A percentile compares a stretch with the other conserved stretches of the same genome.
Evolutionary conservation across 148 eudicot species (phyloP).

Genomic region (Hydrangea macrophylla): DNA sequence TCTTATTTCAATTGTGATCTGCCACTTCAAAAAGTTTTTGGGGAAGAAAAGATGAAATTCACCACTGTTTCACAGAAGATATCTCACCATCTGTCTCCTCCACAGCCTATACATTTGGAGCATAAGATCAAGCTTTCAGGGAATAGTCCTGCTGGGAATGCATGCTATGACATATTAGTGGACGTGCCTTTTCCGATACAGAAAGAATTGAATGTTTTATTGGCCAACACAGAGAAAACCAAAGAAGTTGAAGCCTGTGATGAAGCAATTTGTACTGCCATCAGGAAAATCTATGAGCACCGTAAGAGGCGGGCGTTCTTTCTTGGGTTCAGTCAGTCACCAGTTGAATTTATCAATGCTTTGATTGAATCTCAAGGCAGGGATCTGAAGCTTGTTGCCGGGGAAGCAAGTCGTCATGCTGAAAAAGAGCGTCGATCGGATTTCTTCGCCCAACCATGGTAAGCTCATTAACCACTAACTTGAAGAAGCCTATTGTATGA

Average conservation of each 20-base stretch:
- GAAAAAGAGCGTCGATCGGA: conserved; percentile 84
- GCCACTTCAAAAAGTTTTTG: conserved; percentile 80
- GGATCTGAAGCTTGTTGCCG: conserved; percentile 77
- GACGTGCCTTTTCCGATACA: conserved; percentile 92
- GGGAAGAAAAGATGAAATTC: conserved; percentile 80
- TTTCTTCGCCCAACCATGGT: conserved; percentile 94
- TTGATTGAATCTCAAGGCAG: conserved; percentile 80
- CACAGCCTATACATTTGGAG: conserved; percentile 83
- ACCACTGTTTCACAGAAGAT: conserved; percentile 79
- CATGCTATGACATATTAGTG: conserved; percentile 87
- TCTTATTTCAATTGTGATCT: conserved; percentile 77
- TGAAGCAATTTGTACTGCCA: conserved; percentile 77
- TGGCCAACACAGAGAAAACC: conserved; percentile 80
- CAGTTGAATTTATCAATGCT: conserved; percentile 82
- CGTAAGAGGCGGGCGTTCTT: conserved; percentile 81
- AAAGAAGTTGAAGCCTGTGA: conserved; percentile 86
- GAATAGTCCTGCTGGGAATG: conserved; percentile 67
- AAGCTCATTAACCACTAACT: conserved; percentile 20
- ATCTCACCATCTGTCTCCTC: conserved; percentile 68
- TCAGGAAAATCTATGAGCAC: conserved; percentile 90
- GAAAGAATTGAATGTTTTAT: conserved; percentile 69
- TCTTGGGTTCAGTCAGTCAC: conserved; percentile 93
- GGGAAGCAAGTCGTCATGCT: conserved; percentile 71
- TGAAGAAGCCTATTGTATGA: too few species aligned
- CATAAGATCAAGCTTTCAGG: conserved; percentile 87